Base-by-base conservation (phyloP, 1,284 basidiomycete species). In the Pseudomicrostroma phylloplanum region DNA sequence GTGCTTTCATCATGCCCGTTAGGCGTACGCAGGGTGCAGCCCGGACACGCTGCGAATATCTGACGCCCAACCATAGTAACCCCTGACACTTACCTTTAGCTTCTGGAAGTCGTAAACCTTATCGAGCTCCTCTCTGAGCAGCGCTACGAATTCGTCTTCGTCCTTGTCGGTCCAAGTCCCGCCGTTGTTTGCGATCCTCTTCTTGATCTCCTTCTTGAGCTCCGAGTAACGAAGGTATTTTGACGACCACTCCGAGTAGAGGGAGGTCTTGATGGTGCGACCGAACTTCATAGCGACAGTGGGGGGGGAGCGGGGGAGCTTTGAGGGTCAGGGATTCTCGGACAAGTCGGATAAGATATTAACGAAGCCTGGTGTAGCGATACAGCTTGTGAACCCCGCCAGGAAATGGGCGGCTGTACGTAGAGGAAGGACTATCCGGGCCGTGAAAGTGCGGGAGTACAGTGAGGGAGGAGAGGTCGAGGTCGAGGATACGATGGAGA, bases 101-200 rank as follows among this genome's bases (percentile, higher is more conserved):
- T 88, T 90, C 79, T 98, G 96, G 80, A 98, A 98, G 74, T 88
- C 88, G 76, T 96, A 90, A 61, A 97, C 89, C 83, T 98, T 98
- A 78, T 94, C 90, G 54, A 98, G 84, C 81, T 98, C 92, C 65
- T 83, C 83, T 76, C 91, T 88, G 61, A 97, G 86, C 49, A 75
- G 56, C 42, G 68, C 70, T 26, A 79, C 74, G 58, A 62, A 78
- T 54, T 76, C 74, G 54, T 78, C 74, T 64, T 79, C 77, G 42
- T 79, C 77, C 65, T 74, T 69, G 63, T 78, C 77, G 36, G 73
- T 72, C 77, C 77, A 79, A n/a, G 55, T 56, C 55, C 73, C 74
- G 41, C 72, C 67, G 68, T 77, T 77, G 55, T 70, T 69, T 23
- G 69, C 71, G 60, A 78, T 67, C 43, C 77, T 65, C 21, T 65